Base-by-base conservation (phyloP, 1,284 basidiomycete genomes). In the Xerocomus nothofagi region DNA sequence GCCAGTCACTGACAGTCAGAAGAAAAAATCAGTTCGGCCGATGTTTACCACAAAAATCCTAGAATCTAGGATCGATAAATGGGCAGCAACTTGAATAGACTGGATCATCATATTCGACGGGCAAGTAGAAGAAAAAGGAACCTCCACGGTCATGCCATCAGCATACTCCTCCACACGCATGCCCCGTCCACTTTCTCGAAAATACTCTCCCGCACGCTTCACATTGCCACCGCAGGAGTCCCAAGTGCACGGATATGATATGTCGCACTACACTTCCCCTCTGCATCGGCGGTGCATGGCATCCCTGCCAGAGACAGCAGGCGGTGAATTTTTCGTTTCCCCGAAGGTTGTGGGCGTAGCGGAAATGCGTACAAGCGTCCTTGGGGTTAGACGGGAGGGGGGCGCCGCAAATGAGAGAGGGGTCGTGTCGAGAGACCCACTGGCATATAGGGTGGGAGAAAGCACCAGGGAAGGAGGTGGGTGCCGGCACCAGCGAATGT, bases 251-350 rank as follows among this genome's bases (percentile, higher is more conserved):
- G 1, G 62, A 18, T 20, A 58, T 18, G 2, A 61, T 1, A 40
- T 61, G 59, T 7, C 59, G 30, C 14, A 62, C 43, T 6, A 61
- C 11, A 8, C 62, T 61, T 0, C 59, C 62, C 9, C 60, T 48
- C 15, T 61, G 59, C 59, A 61, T 61, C 3, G 50, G 60, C 1
- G 47, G 36, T 4, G 51, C 50, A 1, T 12, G 20, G 27, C 59
- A 61, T 9, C 5, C 43, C 6, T 47, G 6, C 59, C 59, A 61
- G 1, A 12, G 30, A 14, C 59, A 61, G 6, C 6, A 1, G 10
- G 45, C 41, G 8, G 27, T 34, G 18, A 3, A 49, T 27, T 50
- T 61, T 12, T 61, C 62, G n/a, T 50, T 62, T 1, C 59, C 59
- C 4, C 62, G 47, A 15, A 61, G 4, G 11, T 41, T 17, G 15